Conservation (phyloP, 2,329 filamentous ascomycete species). For the Exophiala sp. region DNA sequence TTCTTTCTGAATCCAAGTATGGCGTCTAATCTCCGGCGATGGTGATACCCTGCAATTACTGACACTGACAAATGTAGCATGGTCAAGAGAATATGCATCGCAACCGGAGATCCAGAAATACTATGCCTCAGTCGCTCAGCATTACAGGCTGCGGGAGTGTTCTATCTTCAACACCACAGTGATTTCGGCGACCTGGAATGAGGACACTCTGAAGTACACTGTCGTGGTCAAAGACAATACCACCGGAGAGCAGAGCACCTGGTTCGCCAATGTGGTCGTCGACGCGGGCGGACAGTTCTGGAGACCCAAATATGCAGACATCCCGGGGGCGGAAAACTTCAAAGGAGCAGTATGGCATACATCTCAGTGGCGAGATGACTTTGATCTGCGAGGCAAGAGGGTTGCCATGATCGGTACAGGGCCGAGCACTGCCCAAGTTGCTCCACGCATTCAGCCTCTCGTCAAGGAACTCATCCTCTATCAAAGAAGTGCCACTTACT, state of each 20-base stretch:
- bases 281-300: constrained; percentile 33
- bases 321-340: constrained; percentile 50
- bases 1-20: constrained; percentile 48
- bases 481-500: constrained; percentile 1
- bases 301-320: constrained; percentile 29
- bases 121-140: too few species aligned
- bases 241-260: background rate
- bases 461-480: constrained; percentile 2
- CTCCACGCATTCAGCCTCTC: constrained; percentile 35
- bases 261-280: constrained; percentile 28
- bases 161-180: too few species aligned
- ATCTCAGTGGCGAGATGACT: constrained; percentile 48
- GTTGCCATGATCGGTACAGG: constrained; percentile 54
- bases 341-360: constrained; percentile 53
- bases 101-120: too few species aligned
- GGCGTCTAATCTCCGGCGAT: constrained; percentile 45
- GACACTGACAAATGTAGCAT: background rate
- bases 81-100: background rate
- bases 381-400: constrained; percentile 47
- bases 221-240: too few species aligned
- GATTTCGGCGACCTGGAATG: too few species aligned
- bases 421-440: constrained; percentile 54
- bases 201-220: too few species aligned
- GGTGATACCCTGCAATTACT: background rate
- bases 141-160: too few species aligned